These are phyloP conservation scores for Sphagnurus paluster DNA, from an alignment of 1,284 basidiomycete species.

Conservation along the genomic window DNA sequence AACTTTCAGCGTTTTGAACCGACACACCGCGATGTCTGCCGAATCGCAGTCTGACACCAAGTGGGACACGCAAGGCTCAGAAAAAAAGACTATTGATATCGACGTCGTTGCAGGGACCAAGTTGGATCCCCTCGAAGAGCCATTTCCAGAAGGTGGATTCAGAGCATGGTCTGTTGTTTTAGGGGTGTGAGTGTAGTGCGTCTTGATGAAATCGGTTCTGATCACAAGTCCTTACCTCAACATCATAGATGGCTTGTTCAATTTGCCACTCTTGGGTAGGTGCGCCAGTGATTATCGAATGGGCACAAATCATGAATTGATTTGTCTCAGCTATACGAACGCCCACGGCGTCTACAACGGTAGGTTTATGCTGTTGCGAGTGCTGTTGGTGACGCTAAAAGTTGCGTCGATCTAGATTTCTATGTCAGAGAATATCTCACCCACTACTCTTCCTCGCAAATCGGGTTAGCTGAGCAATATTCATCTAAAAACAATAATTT, in stretches of 20 bases:
- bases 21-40: too few relatives aligned
- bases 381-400: too few relatives aligned
- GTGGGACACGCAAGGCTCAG: not conserved
- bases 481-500: slow-evolving; percentile 27
- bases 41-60: not conserved
- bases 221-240: not conserved
- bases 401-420: slow-evolving; percentile 27
- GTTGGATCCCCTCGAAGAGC: not conserved
- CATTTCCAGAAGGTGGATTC: slow-evolving; percentile 35
- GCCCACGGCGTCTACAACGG: slow-evolving; percentile 42
- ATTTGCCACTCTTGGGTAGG: slow-evolving; percentile 37
- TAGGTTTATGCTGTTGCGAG: slow-evolving; percentile 12
- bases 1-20: too few relatives aligned
- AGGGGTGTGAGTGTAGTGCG: slow-evolving; percentile 33
- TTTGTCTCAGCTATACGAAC: slow-evolving; percentile 35
- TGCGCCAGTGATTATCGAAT: not conserved
- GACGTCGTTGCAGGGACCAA: not conserved
- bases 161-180: slow-evolving; percentile 36
- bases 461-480: slow-evolving; percentile 36
- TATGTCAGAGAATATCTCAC: slow-evolving; percentile 40
- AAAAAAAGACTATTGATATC: not conserved
- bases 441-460: slow-evolving; percentile 36
- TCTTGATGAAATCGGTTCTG: not conserved
- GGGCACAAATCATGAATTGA: not conserved
- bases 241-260: slow-evolving; percentile 37